Evolutionary conservation across 1,139 yeast species (phyloP), one percentile per base, ranked within the genome.

Genomic region (Kodamaea alishanica): DNA sequence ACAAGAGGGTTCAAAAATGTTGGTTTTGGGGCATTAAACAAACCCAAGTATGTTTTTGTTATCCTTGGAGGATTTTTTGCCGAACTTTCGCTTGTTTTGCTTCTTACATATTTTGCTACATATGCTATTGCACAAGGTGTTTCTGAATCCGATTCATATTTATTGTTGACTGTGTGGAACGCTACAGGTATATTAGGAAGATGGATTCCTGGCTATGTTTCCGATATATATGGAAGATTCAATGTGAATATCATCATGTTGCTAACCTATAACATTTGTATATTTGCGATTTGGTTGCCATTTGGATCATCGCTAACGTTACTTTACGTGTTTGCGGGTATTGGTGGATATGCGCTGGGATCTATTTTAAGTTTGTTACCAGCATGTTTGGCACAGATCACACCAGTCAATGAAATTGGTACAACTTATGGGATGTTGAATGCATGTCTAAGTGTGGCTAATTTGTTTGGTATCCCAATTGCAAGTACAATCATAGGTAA

Each of bases 31-130:
- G 34, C 37, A 20, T 28, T 43, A 28, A 23, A 15, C 10, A 38
- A 45, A 20, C 45, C 45, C 5, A 44, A 38, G 40, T 45, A 37
- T 29, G 28, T 41, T 7, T 43, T 30, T 30, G 28, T 45, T 12
- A 41, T 45, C 12, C 26, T 41, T 33, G 48, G 48, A 2, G 48
- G 42, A 5, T 45, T 43, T 28, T 45, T 43, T 33, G 43, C 77
- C 12, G 90, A 83, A 52, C 65, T 79, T 37, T 68, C 84, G 1
- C 57, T 82, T 30, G 67, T 81, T 31, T 62, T 77, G 34, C 63
- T 76, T 2, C 54, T 73, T 39, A 59, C 62, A 9, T 60, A 56
- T 39, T 45, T 60, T 30, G 59, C 65, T 2, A 52, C 63, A 1
- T 63, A 61, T 42, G 63, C 67, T 3, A 54, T 60, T 24, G 55